Percentiles rank a stretch among this genome's conserved stretches.
phyloP scores from a whole-genome alignment of 805 yeast genomes.

The Yarrowia osloensis region DNA sequence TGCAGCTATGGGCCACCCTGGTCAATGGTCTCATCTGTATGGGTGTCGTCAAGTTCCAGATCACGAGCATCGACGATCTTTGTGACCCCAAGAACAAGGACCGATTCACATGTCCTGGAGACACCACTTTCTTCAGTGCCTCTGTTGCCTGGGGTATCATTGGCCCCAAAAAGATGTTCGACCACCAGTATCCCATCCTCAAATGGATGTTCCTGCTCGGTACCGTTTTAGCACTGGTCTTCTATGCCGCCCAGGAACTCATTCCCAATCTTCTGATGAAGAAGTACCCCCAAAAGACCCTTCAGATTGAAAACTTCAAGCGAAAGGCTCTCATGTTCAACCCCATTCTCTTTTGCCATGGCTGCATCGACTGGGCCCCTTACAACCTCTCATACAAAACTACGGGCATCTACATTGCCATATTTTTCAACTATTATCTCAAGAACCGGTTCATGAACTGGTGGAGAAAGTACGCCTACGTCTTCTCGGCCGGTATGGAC shows the following conservation, averaged over 20 bases:
- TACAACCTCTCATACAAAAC: conserved; percentile 46
- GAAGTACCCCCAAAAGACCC: neutral
- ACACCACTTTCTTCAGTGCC: conserved; percentile 52
- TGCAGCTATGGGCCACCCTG: conserved; percentile 48
- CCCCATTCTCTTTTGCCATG: conserved; percentile 5
- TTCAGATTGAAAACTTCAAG: neutral
- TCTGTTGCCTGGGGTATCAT: conserved; percentile 50
- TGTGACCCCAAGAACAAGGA: conserved; percentile 33
- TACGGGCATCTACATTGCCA: conserved; percentile 48
- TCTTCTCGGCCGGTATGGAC: conserved; percentile 51
- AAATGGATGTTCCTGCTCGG: conserved; percentile 36
- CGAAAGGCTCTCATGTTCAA: neutral
- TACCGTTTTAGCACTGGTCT: conserved; percentile 36
- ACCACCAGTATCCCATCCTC: conserved; percentile 36
- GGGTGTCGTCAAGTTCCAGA: conserved; percentile 42
- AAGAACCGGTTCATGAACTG: conserved; percentile 48
- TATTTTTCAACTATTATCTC: conserved; percentile 50
- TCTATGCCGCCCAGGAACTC: conserved; percentile 8
- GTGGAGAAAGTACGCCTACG: conserved; percentile 58
- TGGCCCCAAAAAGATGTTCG: conserved; percentile 54
- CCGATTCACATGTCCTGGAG: conserved; percentile 44
- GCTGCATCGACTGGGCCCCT: conserved; percentile 8
- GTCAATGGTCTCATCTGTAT: conserved; percentile 40
- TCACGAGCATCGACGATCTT: conserved; percentile 40
- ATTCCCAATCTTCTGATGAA: conserved; percentile 34